Conservation (phyloP, 106 monocot genomes). For the Iris macrosiphon region DNA sequence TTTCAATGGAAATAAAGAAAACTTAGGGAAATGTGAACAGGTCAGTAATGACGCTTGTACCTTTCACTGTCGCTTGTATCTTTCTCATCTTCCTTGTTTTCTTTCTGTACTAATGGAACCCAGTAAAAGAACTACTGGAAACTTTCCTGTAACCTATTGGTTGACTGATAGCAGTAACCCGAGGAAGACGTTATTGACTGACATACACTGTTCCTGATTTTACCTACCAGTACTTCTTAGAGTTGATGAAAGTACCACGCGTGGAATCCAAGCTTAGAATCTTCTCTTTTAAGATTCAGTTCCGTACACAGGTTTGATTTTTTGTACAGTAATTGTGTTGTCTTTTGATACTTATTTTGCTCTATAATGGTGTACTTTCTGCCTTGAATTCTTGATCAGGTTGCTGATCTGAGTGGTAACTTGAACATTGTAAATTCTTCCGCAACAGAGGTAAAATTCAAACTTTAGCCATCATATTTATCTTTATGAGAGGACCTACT, state of each 20-base stretch:
- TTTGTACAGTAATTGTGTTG: neutral
- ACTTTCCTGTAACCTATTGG: too few species aligned
- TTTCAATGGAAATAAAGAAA: conserved; percentile 79
- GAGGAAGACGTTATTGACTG: too few species aligned
- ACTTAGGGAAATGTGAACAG: conserved; percentile 91
- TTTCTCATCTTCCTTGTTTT: too few species aligned
- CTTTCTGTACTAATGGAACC: too few species aligned
- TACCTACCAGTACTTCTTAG: conserved; percentile 69
- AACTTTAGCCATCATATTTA: too few species aligned
- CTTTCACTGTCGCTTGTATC: too few species aligned
- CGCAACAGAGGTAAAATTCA: conserved; percentile 52
- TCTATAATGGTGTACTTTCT: neutral
- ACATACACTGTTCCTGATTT: neutral
- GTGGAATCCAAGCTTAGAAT: conserved; percentile 93
- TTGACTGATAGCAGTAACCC: too few species aligned
- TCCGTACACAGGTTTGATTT: conserved; percentile 48
- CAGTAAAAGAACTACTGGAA: too few species aligned
- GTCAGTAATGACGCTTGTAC: conserved; percentile 42
- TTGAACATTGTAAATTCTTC: conserved; percentile 75
- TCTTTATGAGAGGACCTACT: too few species aligned
- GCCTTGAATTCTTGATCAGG: conserved; percentile 19
- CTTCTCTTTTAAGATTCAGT: conserved; percentile 93
- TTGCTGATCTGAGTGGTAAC: conserved; percentile 54
- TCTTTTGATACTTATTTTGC: neutral
- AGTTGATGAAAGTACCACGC: conserved; percentile 94